Evolutionary conservation across 1,284 basidiomycete species (phyloP), one percentile per base, ranked within the genome.

Genomic region (Phylloporus sp.): DNA sequence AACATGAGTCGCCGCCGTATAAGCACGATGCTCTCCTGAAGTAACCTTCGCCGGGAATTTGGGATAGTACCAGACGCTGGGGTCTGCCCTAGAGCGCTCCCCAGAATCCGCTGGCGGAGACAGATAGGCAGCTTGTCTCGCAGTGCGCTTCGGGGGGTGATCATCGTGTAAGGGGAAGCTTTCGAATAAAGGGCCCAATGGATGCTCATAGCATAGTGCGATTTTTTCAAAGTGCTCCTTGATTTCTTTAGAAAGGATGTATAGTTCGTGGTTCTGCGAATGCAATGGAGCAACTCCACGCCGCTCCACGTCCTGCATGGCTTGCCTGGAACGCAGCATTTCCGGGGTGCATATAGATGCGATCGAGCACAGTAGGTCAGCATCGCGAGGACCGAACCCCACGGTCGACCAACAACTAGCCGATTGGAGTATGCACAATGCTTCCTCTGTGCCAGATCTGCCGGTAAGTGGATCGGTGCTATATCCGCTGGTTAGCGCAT

Each of bases 371-470:
- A 87, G 68, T 20, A 85, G 70, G 2, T 74, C 58, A 4, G 66
- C 70, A n/a, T 84, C 81, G 0, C 73, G 69, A 7, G 41, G 17
- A 5, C 66, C 66, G 6, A 87, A 75, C 14, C 67, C 70, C 68
- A 81, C 76, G 66, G 84, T 84, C 0, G 86, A 84, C 23, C 71
- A 74, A 37, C 77, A 83, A 10, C 74, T 66, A 4, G 84, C 79
- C 3, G 83, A 84, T 4, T 66, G 68, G 7, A 87, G 72, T 25
- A 82, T 73, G 39, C 74, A 70, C 23, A 86, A 68, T 2, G 85
- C 85, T 64, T 86, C 82, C 61, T 86, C 82, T 1, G 81, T 83
- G 4, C 87, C 86, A 1, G 82, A 83, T 43, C 77, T 81, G 15
- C 80, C 72, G 0, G 83, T 85, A 12, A 89, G 74, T 1, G 83